A percentile compares a stretch with the other conserved stretches of the same genome.
phyloP scores from a whole-genome alignment of 192 early-diverging fungal genomes.

The Fimicolochytrium jonesii region DNA sequence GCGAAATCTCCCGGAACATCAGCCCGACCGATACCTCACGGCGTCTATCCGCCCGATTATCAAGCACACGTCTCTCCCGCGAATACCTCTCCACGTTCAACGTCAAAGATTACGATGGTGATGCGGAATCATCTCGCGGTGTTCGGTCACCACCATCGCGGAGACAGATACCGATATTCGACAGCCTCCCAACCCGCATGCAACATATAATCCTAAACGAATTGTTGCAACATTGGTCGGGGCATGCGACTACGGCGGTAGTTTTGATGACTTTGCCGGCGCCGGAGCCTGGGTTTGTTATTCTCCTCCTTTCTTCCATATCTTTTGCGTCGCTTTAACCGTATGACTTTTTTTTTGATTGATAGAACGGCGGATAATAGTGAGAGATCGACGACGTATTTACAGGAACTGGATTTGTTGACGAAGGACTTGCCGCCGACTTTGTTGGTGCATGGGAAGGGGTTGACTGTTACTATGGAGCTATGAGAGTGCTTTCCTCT shows the following conservation, averaged over 20 bases:
- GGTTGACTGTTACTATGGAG: constrained; percentile 17
- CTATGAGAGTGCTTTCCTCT: too few species aligned
- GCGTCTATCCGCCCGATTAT: too few species aligned
- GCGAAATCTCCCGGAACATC: too few species aligned
- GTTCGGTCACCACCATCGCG: too few species aligned
- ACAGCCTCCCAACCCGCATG: constrained; percentile 10
- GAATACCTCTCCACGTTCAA: background rate
- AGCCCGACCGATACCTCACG: too few species aligned
- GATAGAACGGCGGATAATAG: background rate
- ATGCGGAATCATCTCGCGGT: too few species aligned
- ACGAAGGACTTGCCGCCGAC: constrained; percentile 7
- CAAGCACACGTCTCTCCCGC: background rate
- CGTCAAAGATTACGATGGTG: too few species aligned
- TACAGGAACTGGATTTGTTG: constrained; percentile 5
- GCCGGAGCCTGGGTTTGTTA: background rate
- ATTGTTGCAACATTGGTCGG: constrained; percentile 2
- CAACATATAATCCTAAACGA: constrained; percentile 17
- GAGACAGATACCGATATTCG: constrained; percentile 1
- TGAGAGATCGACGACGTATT: background rate
- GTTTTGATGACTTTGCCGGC: constrained; percentile 19
- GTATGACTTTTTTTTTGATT: too few species aligned
- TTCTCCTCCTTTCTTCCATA: background rate
- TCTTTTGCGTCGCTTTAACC: background rate
- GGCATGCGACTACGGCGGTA: constrained; percentile 3
- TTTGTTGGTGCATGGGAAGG: constrained; percentile 20